Conservation (phyloP, 768 basidiomycete genomes). For the Collybia nuda region DNA sequence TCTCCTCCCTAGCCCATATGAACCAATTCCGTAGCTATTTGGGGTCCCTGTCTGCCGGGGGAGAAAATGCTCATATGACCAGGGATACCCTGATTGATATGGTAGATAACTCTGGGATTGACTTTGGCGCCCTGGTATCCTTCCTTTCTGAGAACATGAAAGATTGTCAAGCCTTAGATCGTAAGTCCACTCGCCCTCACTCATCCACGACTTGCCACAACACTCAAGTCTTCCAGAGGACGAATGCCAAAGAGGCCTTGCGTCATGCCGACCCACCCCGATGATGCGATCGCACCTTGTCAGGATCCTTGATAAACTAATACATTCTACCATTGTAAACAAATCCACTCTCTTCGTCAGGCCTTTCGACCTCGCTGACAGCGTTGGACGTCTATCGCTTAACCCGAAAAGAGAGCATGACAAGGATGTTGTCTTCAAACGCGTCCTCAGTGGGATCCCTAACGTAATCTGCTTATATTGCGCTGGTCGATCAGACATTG, state of each 20-base stretch:
- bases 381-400: constrained; percentile 42
- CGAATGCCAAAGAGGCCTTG: constrained; percentile 51
- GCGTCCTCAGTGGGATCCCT: constrained; percentile 36
- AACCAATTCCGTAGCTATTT: constrained; percentile 57
- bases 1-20: constrained; percentile 52
- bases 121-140: constrained; percentile 50
- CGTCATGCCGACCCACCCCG: constrained; percentile 56
- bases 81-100: constrained; percentile 61
- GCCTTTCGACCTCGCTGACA: constrained; percentile 68
- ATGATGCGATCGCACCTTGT: constrained; percentile 42
- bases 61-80: constrained; percentile 65
- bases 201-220: constrained; percentile 2
- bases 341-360: constrained; percentile 74
- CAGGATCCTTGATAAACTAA: constrained; percentile 45
- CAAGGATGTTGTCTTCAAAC: constrained; percentile 69
- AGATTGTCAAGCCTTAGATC: constrained; percentile 29
- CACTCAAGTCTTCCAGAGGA: constrained; percentile 36
- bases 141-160: constrained; percentile 40
- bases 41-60: constrained; percentile 49
- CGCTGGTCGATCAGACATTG: constrained; percentile 53
- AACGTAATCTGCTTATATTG: constrained; percentile 60
- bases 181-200: constrained; percentile 20
- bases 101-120: constrained; percentile 63
- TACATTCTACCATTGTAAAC: constrained; percentile 50
- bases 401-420: constrained; percentile 33